phyloP scores from a whole-genome alignment of 495 filamentous ascomycete genomes.

The Trichoderma orchidacearum region DNA sequence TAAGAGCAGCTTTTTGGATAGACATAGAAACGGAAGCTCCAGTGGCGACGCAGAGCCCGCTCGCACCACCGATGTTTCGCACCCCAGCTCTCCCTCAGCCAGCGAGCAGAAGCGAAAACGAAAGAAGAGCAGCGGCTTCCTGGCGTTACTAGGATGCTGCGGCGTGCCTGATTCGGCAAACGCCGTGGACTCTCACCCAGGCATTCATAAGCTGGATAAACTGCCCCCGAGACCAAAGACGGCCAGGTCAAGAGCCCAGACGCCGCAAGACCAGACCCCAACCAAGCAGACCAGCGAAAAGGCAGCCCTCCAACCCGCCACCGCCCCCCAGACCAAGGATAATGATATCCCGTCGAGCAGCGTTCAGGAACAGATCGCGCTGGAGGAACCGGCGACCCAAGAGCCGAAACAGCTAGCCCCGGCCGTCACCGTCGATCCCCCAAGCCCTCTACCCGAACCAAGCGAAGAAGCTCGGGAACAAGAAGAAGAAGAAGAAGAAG shows the following conservation, averaged over 20 bases:
- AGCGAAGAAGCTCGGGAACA: conserved; percentile 10
- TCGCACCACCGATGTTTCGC: conserved; percentile 28
- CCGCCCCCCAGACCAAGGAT: conserved; percentile 15
- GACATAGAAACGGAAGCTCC: conserved; percentile 55
- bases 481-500: conserved; percentile 42
- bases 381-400: not conserved
- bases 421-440: conserved; percentile 31
- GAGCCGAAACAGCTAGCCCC: conserved; percentile 6
- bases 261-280: conserved; percentile 39
- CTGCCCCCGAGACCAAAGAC: conserved; percentile 37
- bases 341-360: conserved; percentile 22
- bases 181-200: conserved; percentile 45
- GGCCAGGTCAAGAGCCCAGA: conserved; percentile 39
- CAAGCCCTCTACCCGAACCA: conserved; percentile 10
- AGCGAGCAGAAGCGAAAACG: conserved; percentile 36
- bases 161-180: conserved; percentile 51
- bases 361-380: not conserved
- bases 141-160: conserved; percentile 73
- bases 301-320: conserved; percentile 13
- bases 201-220: conserved; percentile 49
- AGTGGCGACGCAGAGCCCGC: conserved; percentile 31
- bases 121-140: conserved; percentile 44
- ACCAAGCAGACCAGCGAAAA: conserved; percentile 24
- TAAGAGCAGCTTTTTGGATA: conserved; percentile 55
- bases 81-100: conserved; percentile 29